Evolutionary conservation across 2,329 filamentous ascomycete genomes (phyloP).

Genomic region (Coniella lustricola): DNA sequence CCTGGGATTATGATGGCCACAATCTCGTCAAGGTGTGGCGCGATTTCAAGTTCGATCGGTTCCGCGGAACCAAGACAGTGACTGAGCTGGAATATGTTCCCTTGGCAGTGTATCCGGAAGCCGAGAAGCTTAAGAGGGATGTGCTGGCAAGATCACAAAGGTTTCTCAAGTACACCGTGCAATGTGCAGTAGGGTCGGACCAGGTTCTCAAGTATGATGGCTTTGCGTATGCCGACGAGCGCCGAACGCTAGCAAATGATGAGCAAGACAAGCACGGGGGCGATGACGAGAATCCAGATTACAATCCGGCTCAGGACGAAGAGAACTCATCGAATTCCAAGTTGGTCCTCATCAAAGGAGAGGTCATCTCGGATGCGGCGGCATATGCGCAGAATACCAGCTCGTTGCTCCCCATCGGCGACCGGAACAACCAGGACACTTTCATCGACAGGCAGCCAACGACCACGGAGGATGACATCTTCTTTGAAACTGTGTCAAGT

Average conservation of each 20-base stretch:
- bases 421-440: background rate
- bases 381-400: background rate
- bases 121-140: background rate
- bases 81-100: slow-evolving; percentile 14
- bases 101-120: slow-evolving; percentile 2
- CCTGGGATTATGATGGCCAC: slow-evolving; percentile 16
- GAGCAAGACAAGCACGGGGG: background rate
- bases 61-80: slow-evolving; percentile 16
- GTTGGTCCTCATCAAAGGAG: slow-evolving; percentile 7
- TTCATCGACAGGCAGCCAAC: background rate
- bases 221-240: background rate
- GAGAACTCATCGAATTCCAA: background rate
- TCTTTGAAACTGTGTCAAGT: background rate
- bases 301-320: background rate
- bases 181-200: background rate
- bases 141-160: slow-evolving; percentile 6
- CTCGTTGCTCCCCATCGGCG: background rate
- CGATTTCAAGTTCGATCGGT: slow-evolving; percentile 9
- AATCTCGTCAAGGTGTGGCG: slow-evolving; percentile 14
- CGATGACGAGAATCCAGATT: background rate
- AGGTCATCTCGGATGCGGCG: slow-evolving; percentile 11
- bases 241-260: background rate
- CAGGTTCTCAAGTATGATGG: slow-evolving; percentile 5
- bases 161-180: slow-evolving; percentile 9
- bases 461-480: background rate